Evolutionary conservation across 164 flowering plant genomes (phyloP), one percentile per base, ranked within the genome.

Genomic region (Nelumbo lutea): DNA sequence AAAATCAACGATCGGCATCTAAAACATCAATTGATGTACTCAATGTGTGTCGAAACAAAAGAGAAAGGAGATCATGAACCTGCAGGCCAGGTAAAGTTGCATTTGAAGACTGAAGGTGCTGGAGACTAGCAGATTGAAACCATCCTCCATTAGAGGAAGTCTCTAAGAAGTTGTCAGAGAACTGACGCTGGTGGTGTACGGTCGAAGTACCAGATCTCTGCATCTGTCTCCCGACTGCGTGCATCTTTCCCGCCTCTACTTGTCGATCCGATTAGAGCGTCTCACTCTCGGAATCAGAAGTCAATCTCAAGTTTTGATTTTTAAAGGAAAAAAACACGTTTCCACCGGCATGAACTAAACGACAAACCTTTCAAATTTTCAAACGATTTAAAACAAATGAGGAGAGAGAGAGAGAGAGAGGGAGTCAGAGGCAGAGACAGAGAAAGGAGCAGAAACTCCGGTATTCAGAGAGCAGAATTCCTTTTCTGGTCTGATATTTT

Each of bases 161-260:
- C 5, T 87, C 89, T 46, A 87, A 64, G 79, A 84, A 86, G 76
- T 89, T 80, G 47, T 91, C 94, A 0, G 97, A 87, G 79, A 84
- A 84, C 71, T 91, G 94, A 10, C 97, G 80, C 75, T 91, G 97
- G 72, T 90, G 96, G 70, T 91, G 88, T 8, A 71, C 84, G 62
- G 76, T 74, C 9, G 89, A 62, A 3, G 85, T 60, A 57, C 87
- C 83, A 68, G 97, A 87, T 87, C 90, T 84, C 83, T 71, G 76
- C 81, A 74, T 73, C 68, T 84, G 88, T 47, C 89, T 74, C 38
- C 91, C 89, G 6, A 81, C 78, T 7, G 82, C 87, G 72, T 89
- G 83, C 90, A 88, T 88, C 62, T 76, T 15, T 52, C 3, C 57
- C 10, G n/a, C 3, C 57, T 52, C 57, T 7, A 52, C 57, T 52